Evolutionary conservation across 1,284 basidiomycete genomes (phyloP), one percentile per base, ranked within the genome.

Genomic region (Rhodotorula sp.): DNA sequence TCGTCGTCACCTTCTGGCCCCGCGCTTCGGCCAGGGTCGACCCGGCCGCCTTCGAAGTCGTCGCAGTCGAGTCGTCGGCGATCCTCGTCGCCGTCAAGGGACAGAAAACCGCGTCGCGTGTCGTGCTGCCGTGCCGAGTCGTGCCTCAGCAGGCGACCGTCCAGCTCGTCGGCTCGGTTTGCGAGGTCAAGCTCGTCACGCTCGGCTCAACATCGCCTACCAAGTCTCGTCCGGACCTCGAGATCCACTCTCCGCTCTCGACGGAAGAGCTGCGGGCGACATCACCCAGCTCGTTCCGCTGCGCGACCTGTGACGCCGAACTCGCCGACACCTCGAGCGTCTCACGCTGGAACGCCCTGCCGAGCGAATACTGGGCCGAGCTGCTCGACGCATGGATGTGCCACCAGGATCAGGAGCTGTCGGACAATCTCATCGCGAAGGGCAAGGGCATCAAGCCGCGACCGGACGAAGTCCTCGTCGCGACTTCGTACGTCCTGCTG

Each of bases 361-460:
- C 94, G 1, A 94, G 91, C 2, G 92, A 96, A 78, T 89, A 96
- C 77, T 99, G 94, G 94, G 90, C 93, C 67, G 94, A 99, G 80
- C 87, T 98, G 51, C 87, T 98, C 30, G 94, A 98, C 70, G 90
- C 92, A 4, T 98, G 94, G 94, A 94, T 99, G 91, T 98, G 94
- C 78, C 95, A 98, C 80, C 81, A 88, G 29, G 93, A 96, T 78
- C 93, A 95, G 81, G 74, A 78, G 52, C 74, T 94, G 58, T 85
- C 89, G 66, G 88, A 89, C 32, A 84, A 88, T 24, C 84, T 92
- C 7, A 82, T 86, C 56, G 84, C 86, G 72, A 85, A 86, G 73
- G 86, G 87, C 1, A 85, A 84, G 74, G 91, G 89, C 0, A 92
- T 94, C 79, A 92, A 90, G 89, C 93, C 93, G 0, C 81, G 82